Base-by-base conservation (phyloP, 208 protist species). In the Leishmania aethiopica region DNA sequence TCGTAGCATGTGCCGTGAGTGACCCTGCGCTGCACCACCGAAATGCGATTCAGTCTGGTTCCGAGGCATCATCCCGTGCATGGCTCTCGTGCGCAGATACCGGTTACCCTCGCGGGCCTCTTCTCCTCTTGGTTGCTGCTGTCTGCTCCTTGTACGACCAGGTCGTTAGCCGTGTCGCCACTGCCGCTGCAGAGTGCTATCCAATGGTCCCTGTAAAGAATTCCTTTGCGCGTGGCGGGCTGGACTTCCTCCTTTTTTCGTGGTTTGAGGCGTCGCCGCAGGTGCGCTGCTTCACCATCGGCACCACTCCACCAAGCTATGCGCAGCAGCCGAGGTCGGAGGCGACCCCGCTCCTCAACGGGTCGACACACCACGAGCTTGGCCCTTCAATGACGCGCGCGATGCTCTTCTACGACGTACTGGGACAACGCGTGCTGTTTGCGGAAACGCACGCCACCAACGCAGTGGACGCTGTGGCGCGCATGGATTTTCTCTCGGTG, bases 381-480 rank as follows among this genome's bases (percentile, higher is more conserved):
- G 80, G 80, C 49, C 45, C 80, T 37, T 83, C 78, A 45, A 95
- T 95, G 83, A 78, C 87, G 42, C 92, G 92, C 42, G 92, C 92
- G 0, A 94, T 96, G 91, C 81, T 96, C 3, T 92, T 96, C 35
- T 94, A 96, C 81, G 92, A 96, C 70, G 59, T 96, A 47, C 84
- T 89, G 6, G 92, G 92, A 1, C 90, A 94, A 75, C 85, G 92
- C 47, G 89, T 96, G 4, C 79, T 96, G n/a, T 96, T 96, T 75
- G 92, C 89, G 0, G 92, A 96, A 75, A 96, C 92, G 13, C 91
- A 96, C 71, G 89, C 82, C 32, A 6, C 47, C 25, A 82, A 73
- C 1, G 42, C 84, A 11, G 71, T 64, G 32, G 86, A 84, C 37
- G 89, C 92, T 5, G 84, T 93, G 45, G 28, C 53, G 47, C 90